A percentile compares a stretch with the other conserved stretches of the same genome.
Evolutionary conservation across 2,329 filamentous ascomycete species (phyloP).

Genomic region (Colletotrichum filicis): DNA sequence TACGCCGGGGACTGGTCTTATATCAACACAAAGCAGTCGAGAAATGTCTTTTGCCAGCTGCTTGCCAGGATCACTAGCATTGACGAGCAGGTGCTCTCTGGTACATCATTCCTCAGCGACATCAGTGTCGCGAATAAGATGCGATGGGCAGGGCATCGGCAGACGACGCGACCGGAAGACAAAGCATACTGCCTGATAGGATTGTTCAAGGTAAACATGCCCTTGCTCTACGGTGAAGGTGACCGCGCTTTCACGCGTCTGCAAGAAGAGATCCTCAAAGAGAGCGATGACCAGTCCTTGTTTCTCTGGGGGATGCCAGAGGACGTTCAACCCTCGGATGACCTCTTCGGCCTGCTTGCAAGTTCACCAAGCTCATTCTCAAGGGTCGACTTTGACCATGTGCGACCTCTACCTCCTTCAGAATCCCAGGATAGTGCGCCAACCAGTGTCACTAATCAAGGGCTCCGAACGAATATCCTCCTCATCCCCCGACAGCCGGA

Average conservation of each 20-base stretch:
- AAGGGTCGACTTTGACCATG: not conserved
- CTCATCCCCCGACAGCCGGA: not conserved
- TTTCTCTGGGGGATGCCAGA: conserved; percentile 11
- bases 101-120: conserved; percentile 20
- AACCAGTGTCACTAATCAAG: conserved; percentile 3
- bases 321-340: not conserved
- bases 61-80: conserved; percentile 10
- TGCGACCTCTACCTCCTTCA: conserved; percentile 2
- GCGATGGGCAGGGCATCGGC: conserved; percentile 41
- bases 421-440: conserved; percentile 2
- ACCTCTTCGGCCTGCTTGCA: not conserved
- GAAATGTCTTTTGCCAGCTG: not conserved
- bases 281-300: conserved; percentile 23
- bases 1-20: conserved; percentile 3
- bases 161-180: conserved; percentile 40
- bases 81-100: not conserved
- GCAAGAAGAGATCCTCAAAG: conserved; percentile 22
- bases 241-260: conserved; percentile 37
- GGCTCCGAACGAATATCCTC: conserved; percentile 5
- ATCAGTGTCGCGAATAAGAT: conserved; percentile 41
- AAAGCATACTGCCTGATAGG: conserved; percentile 43
- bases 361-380: not conserved
- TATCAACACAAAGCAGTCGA: not conserved
- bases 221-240: conserved; percentile 42
- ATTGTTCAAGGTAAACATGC: conserved; percentile 43